Conservation (phyloP, 306 rosid species). For the Castanea mollissima region DNA sequence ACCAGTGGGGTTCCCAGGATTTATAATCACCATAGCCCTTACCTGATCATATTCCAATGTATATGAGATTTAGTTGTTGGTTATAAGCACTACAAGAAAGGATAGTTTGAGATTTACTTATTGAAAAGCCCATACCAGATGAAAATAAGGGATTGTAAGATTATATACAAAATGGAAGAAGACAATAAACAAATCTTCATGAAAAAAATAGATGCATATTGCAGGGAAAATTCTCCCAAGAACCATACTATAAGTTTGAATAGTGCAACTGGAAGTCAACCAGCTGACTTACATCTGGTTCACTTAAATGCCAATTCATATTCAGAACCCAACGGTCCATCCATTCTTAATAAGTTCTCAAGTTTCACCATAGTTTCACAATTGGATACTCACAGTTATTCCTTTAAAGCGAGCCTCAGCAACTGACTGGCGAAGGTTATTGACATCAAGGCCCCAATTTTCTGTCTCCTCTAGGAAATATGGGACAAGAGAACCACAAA, state of each 20-base stretch:
- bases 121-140: slow-evolving; percentile 6
- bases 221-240: slow-evolving; percentile 14
- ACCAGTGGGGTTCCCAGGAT: slow-evolving; percentile 98
- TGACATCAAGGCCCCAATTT: slow-evolving; percentile 93
- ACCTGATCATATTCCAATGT: slow-evolving; percentile 52
- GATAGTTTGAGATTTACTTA: background rate
- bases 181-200: slow-evolving; percentile 6
- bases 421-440: slow-evolving; percentile 70
- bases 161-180: background rate
- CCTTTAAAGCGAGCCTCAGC: slow-evolving; percentile 76
- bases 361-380: slow-evolving; percentile 16
- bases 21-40: slow-evolving; percentile 98
- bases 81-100: slow-evolving; percentile 21
- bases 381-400: slow-evolving; percentile 61
- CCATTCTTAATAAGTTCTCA: slow-evolving; percentile 7
- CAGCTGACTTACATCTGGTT: slow-evolving; percentile 15
- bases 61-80: slow-evolving; percentile 10
- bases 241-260: background rate
- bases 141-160: background rate
- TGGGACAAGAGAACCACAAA: slow-evolving; percentile 89
- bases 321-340: slow-evolving; percentile 4
- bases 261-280: background rate
- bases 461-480: slow-evolving; percentile 98
- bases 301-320: slow-evolving; percentile 6
- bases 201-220: slow-evolving; percentile 9